Base-by-base conservation (phyloP, 2,329 filamentous ascomycete genomes). In the Ophiobolus disseminans region DNA sequence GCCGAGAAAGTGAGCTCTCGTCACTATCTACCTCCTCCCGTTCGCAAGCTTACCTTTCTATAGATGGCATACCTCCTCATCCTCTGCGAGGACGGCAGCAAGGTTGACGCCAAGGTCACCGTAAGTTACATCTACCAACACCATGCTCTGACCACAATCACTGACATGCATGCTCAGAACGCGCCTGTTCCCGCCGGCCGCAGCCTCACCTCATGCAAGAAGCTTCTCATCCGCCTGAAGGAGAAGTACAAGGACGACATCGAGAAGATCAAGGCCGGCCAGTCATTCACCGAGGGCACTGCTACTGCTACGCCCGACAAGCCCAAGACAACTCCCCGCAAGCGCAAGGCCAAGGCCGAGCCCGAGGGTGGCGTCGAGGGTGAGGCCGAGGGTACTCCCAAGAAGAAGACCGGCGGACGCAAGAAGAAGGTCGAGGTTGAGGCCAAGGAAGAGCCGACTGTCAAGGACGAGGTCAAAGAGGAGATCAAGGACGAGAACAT, bases 101-200 rank as follows among this genome's bases (percentile, higher is more conserved):
- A 55, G 6, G 26, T 63, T 20, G 56, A 65, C 7, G 30, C 48
- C 40, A 62, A 58, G 44, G 48, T 60, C 4, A 32, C 39, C 2
- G 58, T 59, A 39, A 38, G 53, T 53, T 2, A 26, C 5, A 13
- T 17, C 38, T 34, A 21, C 22, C 4, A 22, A 4, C n/a, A 9
- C 16, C 10, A 3, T 17, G n/a, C n/a, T n/a, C n/a, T n/a, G n/a
- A n/a, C n/a, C n/a, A n/a, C 9, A 8, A 11, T 20, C n/a, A 17
- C 11, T 4, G 9, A 36, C 34, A 38, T 17, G 32, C 39, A 1
- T 4, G 4, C 6, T 1, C 38, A 68, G 62, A 50, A 50, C 17
- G 52, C 62, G 4, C 65, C 65, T 3, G 52, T 58, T 14, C 67
- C 65, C 1, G 43, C 32, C n/a, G 60, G 60, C 8, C 62, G 65